Base-by-base conservation (phyloP, 345 rosid genomes). In the Brassica incana region DNA sequence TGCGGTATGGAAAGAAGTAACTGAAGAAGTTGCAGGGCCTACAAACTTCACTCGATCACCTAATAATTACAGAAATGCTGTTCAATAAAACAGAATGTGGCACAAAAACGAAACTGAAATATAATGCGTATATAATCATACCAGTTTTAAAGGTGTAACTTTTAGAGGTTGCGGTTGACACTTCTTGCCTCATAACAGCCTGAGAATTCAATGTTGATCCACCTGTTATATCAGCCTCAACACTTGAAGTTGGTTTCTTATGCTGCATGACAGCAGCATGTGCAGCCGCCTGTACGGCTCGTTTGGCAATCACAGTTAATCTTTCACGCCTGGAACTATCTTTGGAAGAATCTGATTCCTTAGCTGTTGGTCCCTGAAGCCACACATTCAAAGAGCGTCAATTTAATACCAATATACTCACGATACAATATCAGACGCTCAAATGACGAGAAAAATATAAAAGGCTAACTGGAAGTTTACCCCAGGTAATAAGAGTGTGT, bases 11-110 rank as follows among this genome's bases (percentile, higher is more conserved):
- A 83, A 43, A 63, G 89, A 70, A 63, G 91, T 77, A 43, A 89
- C 67, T 54, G 84, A 82, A 69, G 88, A 50, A 71, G 87, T 77
- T 48, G 83, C 25, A 68, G 82, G 56, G 62, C 92, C 93, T 27
- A 89, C 84, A 83, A 75, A 91, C 86, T 84, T 90, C 36, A 95
- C 98, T 79, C 99, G 88, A 80, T 95, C 98, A 83, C 99, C 98
- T 95, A 88, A 73, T 81, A 65, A 38, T 63, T 58, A 76, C 59
- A 72, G 23, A 30, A 80, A 25, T 71, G 69, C 54, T 66, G 78
- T 77, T 63, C 59, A 73, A 29, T 72, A 77, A 48, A 58, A 65
- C 58, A 52, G 10, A 74, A 73, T 66, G 36, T 38, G 71, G 11
- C 25, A 64, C 56, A 73, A 11, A 11, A 74, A 77, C 54, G 30